Evolutionary conservation across 1,139 yeast genomes (phyloP), one percentile per base, ranked within the genome.

Genomic region (Debaryomyces udenii): DNA sequence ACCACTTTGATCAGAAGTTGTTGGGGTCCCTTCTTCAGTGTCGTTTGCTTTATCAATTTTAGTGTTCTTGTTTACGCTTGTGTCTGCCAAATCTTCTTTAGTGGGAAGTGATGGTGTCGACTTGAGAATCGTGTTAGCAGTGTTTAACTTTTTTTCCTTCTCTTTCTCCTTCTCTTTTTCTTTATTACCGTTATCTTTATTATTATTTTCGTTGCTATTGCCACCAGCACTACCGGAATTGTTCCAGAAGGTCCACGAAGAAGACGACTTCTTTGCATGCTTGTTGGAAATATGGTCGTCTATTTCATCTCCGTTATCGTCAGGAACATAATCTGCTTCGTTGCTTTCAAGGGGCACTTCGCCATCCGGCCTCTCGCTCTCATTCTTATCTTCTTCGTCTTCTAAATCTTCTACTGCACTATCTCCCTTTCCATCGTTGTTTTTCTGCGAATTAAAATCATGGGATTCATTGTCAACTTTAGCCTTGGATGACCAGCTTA

Each of bases 1-100:
- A n/a, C 34, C 43, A 14, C 27, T 38, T 38, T 42, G 49, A 33
- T 39, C 53, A 15, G 50, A 36, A 14, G 35, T 31, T 26, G 42
- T 41, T 27, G 37, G 44, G 11, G 40, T 45, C 3, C 80, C 50
- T 54, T 82, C 49, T 68, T 78, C 39, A 23, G 27, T 36, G 16
- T 41, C 42, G 2, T 72, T 80, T 48, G 69, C 83, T 0, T 53
- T 74, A 3, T 60, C 84, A 35, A 67, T 80, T 13, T 2, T 75
- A 72, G 64, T 73, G 80, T 50, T 83, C 78, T 61, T 83, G 83
- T 30, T 31, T n/a, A 42, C 27, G n/a, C 27, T 27, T 5, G 30
- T 30, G 16, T 41, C 44, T 38, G 33, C 13, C n/a, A 47, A 15
- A 27, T 55, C 62, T 31, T 49, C 53, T 23, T 43, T 52, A 6